Evolutionary conservation across 2,329 filamentous ascomycete genomes (phyloP).

Genomic region (Fusarium buxicola): DNA sequence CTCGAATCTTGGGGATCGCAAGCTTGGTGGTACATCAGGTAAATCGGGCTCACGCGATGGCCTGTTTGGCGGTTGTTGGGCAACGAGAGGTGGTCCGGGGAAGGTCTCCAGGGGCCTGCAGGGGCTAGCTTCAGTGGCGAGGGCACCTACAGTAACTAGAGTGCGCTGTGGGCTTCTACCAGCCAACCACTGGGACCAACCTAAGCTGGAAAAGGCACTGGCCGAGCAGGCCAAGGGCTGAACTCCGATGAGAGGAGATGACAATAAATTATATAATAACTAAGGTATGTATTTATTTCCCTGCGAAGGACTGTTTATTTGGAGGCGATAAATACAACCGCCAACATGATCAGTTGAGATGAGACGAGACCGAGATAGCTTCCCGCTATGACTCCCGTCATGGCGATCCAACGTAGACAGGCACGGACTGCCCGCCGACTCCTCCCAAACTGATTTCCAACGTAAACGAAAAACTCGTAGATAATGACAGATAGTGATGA

Average conservation of each 20-base stretch:
- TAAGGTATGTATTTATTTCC: constrained; percentile 8
- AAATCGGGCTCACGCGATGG: constrained; percentile 9
- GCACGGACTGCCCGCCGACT: background rate
- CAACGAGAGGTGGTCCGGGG: constrained; percentile 21
- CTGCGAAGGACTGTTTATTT: background rate
- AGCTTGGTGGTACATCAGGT: constrained; percentile 22
- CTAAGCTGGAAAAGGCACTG: constrained; percentile 36
- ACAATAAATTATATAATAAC: constrained; percentile 17
- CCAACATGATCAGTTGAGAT: background rate
- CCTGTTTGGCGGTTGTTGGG: constrained; percentile 36
- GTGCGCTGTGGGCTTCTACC: constrained; percentile 22
- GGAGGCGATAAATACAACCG: background rate
- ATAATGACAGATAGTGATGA: constrained; percentile 14
- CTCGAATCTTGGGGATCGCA: constrained; percentile 15
- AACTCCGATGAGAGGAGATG: constrained; percentile 3
- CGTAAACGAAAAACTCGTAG: background rate
- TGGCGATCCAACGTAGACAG: constrained; percentile 4
- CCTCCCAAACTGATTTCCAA: constrained; percentile 1
- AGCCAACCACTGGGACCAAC: constrained; percentile 37
- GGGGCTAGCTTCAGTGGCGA: constrained; percentile 16
- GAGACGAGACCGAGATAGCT: constrained; percentile 18
- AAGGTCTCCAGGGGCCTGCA: constrained; percentile 32
- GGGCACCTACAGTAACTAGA: constrained; percentile 12
- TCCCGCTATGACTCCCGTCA: constrained; percentile 30
- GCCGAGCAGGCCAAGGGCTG: constrained; percentile 16